Evolutionary conservation across 257 asterid genomes (phyloP), one percentile per base, ranked within the genome.

Genomic region (Avicennia marina): DNA sequence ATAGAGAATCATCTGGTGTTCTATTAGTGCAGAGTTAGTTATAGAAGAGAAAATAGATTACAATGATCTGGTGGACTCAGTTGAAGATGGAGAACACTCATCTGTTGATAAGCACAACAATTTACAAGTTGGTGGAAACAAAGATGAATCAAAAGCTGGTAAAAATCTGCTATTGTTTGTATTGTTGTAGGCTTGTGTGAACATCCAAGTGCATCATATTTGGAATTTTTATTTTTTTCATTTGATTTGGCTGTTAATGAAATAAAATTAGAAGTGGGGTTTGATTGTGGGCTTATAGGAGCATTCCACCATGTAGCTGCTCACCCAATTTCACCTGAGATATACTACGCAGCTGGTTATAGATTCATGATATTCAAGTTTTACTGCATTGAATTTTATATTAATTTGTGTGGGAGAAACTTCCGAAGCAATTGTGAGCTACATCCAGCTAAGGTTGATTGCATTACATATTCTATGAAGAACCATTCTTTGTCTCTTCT

Each of bases 21-120:
- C 32, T 64, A 75, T 79, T 75, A 91, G 97, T 54, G 95, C 95
- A 70, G 94, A 85, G 78, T 71, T 91, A 77, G 72, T 91, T 63
- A 44, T 81, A 15, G 80, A 89, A 69, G 95, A 91, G 74, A 78
- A 70, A 57, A 78, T 88, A 68, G 86, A 91, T 63, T 88, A 91
- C 78, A 91, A 91, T 67, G 97, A 91, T 78, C 87, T 88, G 66
- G 86, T 81, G 58, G 66, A 72, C 67, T 66, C 82, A 39, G 46
- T 76, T 69, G 72, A 76, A 60, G 81, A 74, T 52, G 77, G 25
- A 26, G 31, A 72, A 71, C 41, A 67, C 20, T 57, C 78, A 51
- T 41, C 75, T 34, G 54, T 1, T 39, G 77, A 78, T 61, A 69
- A 73, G 24, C 64, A 51, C 49, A 50, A 47, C 26, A 49, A 61